These are phyloP conservation scores for Graphilbum fragrans DNA, from an alignment of 2,329 filamentous ascomycete species.

Conservation along the genomic window DNA sequence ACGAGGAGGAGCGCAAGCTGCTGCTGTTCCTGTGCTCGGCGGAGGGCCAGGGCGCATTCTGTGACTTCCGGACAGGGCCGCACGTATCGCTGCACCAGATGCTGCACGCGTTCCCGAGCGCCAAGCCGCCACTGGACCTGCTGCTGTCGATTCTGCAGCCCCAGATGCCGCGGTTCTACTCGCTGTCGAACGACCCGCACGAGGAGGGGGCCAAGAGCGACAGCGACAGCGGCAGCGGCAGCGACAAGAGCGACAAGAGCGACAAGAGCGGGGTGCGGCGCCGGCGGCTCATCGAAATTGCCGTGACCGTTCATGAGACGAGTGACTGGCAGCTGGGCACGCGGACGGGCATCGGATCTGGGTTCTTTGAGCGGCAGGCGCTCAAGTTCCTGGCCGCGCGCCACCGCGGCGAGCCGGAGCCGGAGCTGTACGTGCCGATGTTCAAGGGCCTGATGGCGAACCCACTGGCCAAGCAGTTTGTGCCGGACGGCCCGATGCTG, in stretches of 20 bases:
- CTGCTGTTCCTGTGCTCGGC: conserved; percentile 75
- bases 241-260: too few species aligned
- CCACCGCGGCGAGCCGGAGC: conserved; percentile 38
- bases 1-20: conserved; percentile 77
- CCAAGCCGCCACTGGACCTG: conserved; percentile 73
- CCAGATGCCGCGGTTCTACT: conserved; percentile 97
- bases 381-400: conserved; percentile 58
- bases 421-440: conserved; percentile 76
- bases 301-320: conserved; percentile 88
- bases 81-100: conserved; percentile 79
- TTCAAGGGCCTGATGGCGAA: conserved; percentile 98
- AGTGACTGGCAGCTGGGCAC: conserved; percentile 61
- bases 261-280: conserved; percentile 37
- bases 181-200: conserved; percentile 89
- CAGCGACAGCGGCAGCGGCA: too few species aligned
- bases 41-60: conserved; percentile 86
- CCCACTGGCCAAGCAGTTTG: conserved; percentile 82
- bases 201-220: conserved; percentile 25
- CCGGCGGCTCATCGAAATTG: conserved; percentile 81
- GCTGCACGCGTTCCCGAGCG: conserved; percentile 81
- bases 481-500: conserved; percentile 91
- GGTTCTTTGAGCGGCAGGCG: conserved; percentile 84
- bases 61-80: conserved; percentile 82
- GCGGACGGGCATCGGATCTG: conserved; percentile 80
- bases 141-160: conserved; percentile 72